Conservation (phyloP, 306 rosid species). For the Gastrolobium villosum region DNA sequence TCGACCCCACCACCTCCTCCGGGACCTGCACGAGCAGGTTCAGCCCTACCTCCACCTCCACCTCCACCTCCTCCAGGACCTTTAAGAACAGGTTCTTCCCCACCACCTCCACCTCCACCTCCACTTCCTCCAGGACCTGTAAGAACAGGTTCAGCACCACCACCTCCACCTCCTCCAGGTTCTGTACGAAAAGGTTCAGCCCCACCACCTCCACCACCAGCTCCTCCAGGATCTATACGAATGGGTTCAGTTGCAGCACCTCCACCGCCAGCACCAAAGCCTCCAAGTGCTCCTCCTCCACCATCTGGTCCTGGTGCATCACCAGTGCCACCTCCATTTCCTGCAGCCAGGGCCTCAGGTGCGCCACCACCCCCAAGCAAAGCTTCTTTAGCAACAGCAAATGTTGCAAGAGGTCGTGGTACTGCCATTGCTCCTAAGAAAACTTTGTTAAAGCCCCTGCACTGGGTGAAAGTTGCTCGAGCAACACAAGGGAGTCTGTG, state of each 20-base stretch:
- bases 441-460: slow-evolving; percentile 80
- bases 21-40: slow-evolving; percentile 30
- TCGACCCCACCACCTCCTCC: slow-evolving; percentile 46
- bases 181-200: slow-evolving; percentile 25
- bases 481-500: slow-evolving; percentile 93
- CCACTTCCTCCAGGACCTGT: neutral
- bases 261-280: slow-evolving; percentile 62
- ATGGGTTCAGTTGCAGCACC: slow-evolving; percentile 45
- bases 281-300: slow-evolving; percentile 65
- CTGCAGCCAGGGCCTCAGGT: slow-evolving; percentile 37
- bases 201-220: slow-evolving; percentile 64
- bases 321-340: slow-evolving; percentile 45
- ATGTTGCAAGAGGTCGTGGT: slow-evolving; percentile 74
- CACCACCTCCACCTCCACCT: slow-evolving; percentile 58
- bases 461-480: slow-evolving; percentile 97
- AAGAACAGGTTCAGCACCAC: slow-evolving; percentile 44
- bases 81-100: slow-evolving; percentile 29
- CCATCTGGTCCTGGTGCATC: slow-evolving; percentile 43
- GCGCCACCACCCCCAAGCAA: slow-evolving; percentile 55
- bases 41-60: slow-evolving; percentile 52
- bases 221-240: slow-evolving; percentile 50
- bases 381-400: slow-evolving; percentile 60
- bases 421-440: slow-evolving; percentile 73
- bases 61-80: slow-evolving; percentile 51
- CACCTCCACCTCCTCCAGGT: slow-evolving; percentile 54